Base-by-base conservation (phyloP, 176 grass and related monocot genomes). In the Aechmea fasciata region DNA sequence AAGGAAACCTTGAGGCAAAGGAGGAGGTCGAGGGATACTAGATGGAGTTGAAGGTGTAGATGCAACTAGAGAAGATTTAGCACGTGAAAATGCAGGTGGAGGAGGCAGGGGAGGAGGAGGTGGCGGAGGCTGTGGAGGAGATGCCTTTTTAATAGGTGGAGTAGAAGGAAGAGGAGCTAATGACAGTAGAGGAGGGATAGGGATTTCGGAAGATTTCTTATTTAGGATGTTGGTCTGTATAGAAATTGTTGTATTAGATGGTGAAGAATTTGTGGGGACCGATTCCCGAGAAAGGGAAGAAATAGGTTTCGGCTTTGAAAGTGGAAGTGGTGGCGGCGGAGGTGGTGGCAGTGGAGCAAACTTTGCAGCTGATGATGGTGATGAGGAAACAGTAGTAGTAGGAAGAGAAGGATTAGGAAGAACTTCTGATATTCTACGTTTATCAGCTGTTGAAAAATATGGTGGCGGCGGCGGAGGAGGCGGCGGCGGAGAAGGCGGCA, bases 141-240 rank as follows among this genome's bases (percentile, higher is more conserved):
- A 51, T 67, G 77, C 52, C 75, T 74, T 70, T 52, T 79, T 55
- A 75, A 49, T 47, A 69, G 80, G 66, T 57, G 50, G 26, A 52
- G 24, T 49, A 67, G 63, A 29, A n/a, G 84, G 15, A 71, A 75
- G 17, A 62, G 75, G 79, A 50, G 69, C 62, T 69, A 87, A 72
- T 12, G 75, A 69, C 12, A 66, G 79, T 74, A 79, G 84, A 86
- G 73, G 84, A 74, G 71, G 78, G 5, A 75, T 70, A 64, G 84
- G 84, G 28, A 68, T 62, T 48, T 71, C 57, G 15, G 62, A 66
- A 49, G 65, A 74, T 73, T 73, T 51, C 14, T 74, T 84, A 65
- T 80, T 74, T 66, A 50, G 66, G 29, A 57, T 68, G 50, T 12
- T 47, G 53, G 73, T 63, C 52, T 71, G 25, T 65, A 72, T 11